Conservation (phyloP, 257 asterid species). For the Jacaranda mimosifolia region DNA sequence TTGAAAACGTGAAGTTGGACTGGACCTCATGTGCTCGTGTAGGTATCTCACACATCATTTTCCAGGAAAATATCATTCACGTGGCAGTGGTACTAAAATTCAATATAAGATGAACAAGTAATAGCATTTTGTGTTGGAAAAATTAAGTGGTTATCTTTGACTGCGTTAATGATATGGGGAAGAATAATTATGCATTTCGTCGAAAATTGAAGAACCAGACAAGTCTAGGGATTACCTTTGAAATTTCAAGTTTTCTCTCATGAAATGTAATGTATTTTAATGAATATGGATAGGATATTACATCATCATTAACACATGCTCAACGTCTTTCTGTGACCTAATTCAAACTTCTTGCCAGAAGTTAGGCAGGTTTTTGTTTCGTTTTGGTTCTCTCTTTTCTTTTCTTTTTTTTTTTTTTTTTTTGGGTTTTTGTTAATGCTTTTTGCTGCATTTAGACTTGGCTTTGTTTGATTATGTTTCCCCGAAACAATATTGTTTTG, state of each 20-base stretch:
- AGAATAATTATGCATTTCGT: background rate
- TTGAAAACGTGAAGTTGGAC: constrained; percentile 18
- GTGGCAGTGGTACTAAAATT: constrained; percentile 17
- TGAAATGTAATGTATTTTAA: background rate
- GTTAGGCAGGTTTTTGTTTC: background rate
- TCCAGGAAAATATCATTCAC: constrained; percentile 27
- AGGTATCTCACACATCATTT: constrained; percentile 14
- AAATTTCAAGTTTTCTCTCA: background rate
- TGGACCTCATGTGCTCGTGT: background rate
- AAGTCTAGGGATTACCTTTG: background rate
- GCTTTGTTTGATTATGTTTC: no score
- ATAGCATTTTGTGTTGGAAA: background rate
- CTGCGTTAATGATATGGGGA: background rate
- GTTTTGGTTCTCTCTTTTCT: background rate
- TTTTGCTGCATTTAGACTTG: no score
- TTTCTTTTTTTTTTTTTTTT: background rate
- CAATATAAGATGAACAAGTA: constrained; percentile 13
- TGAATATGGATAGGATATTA: background rate
- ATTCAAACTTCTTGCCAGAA: background rate
- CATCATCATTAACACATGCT: no score
- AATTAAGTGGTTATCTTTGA: constrained; percentile 21
- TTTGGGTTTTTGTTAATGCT: no score
- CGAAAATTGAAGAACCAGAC: constrained; percentile 1
- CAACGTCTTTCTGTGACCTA: background rate
- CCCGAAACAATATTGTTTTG: no score